Conservation (phyloP, 1,284 basidiomycete genomes). For the Ganoderma sinense region DNA sequence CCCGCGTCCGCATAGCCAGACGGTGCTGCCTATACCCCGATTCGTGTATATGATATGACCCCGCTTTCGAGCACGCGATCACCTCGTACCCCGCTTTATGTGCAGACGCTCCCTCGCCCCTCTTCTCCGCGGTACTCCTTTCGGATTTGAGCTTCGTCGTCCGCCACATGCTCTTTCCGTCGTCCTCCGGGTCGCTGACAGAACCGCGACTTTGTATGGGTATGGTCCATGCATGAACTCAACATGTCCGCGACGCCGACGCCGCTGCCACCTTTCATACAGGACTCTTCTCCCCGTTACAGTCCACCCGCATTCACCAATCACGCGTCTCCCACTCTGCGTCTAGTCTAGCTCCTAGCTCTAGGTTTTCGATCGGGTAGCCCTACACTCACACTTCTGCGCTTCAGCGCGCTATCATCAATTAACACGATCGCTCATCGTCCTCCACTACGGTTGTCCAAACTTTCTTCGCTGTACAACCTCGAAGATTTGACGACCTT, state of each 20-base stretch:
- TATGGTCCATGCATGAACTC: neutral
- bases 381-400: neutral
- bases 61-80: neutral
- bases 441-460: neutral
- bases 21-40: slow-evolving; percentile 9
- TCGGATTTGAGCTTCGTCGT: neutral
- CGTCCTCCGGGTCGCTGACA: neutral
- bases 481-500: neutral
- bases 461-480: neutral
- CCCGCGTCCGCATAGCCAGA: slow-evolving; percentile 7
- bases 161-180: slow-evolving; percentile 5
- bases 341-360: neutral
- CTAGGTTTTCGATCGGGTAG: neutral
- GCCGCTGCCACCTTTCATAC: neutral
- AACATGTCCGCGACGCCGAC: neutral
- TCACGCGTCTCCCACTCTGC: neutral
- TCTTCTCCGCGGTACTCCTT: slow-evolving; percentile 1
- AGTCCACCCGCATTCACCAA: neutral
- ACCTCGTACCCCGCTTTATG: neutral
- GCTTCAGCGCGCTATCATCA: neutral
- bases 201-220: neutral
- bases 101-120: neutral
- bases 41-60: slow-evolving; percentile 15
- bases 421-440: neutral
- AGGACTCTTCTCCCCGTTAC: neutral